Evolutionary conservation across 345 rosid genomes (phyloP), one percentile per base, ranked within the genome.

Genomic region (Litchi chinensis): DNA sequence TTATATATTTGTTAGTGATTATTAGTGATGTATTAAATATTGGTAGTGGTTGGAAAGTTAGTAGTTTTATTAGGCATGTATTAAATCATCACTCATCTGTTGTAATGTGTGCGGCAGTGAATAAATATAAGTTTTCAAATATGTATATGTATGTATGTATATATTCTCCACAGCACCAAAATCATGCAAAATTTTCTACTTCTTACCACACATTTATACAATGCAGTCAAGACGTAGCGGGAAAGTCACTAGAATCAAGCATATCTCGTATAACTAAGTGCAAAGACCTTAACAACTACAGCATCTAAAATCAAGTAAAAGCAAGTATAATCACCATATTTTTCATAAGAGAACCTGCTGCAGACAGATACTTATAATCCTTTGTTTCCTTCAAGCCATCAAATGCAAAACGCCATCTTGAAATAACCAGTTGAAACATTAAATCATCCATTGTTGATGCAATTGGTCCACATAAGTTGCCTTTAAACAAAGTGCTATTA

Each of bases 371-470:
- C 86, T 84, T 89, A 85, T 83, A 90, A 79, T 90, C 90, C 65
- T 93, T 89, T 76, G 97, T 91, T 84, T 94, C 91, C 84, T 96
- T 94, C 87, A 93, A 86, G 80, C 89, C 90, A 70, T 96, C 97
- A 88, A 89, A 91, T 68, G 95, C 93, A 83, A 68, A 62, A 64
- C 89, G 93, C 99, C 99, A 96, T 79, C 86, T 94, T 57, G 97
- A 94, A 75, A 89, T 81, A 80, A 96, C 91, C 70, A 96, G 88
- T 71, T 68, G 65, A 85, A 96, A 94, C 99, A 94, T 93, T 68
- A 94, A 87, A 84, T 96, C 98, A 75, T 93, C 90, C 87, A 94
- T 90, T 64, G 99, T 83, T 84, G 90, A 91, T 76, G 99, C 94
- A 85, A 96, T 90, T 19, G 99, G 99, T 74, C 97, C 97, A 81